phyloP scores from a whole-genome alignment of 306 rosid genomes.

The Inga laurina region DNA sequence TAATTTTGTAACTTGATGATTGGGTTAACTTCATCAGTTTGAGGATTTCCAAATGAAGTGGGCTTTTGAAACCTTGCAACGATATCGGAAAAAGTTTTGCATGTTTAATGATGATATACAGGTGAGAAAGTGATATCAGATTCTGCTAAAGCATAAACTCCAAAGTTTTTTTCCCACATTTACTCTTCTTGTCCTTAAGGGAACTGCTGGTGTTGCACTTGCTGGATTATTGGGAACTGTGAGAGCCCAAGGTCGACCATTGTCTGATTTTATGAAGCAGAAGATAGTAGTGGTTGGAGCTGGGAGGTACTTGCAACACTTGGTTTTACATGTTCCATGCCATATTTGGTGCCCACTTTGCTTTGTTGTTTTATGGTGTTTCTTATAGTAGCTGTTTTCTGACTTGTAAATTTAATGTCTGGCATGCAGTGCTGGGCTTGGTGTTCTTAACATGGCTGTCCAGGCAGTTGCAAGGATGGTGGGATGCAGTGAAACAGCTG shows the following conservation, averaged over 20 bases:
- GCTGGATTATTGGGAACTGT: slow-evolving; percentile 95
- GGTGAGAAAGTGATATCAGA: slow-evolving; percentile 50
- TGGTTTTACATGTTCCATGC: slow-evolving; percentile 21
- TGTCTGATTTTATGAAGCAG: slow-evolving; percentile 80
- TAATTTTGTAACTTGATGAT: slow-evolving; percentile 38
- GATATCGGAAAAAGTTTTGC: slow-evolving; percentile 91
- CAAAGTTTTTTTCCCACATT: neutral
- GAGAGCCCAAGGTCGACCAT: slow-evolving; percentile 92
- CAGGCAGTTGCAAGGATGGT: slow-evolving; percentile 80
- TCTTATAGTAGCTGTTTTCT: slow-evolving; percentile 30
- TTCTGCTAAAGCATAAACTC: slow-evolving; percentile 24
- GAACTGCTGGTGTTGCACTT: slow-evolving; percentile 99
- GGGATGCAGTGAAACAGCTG: slow-evolving; percentile 63
- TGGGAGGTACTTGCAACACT: slow-evolving; percentile 72
- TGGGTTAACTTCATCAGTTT: slow-evolving; percentile 60
- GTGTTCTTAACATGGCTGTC: slow-evolving; percentile 82
- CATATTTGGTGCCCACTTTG: slow-evolving; percentile 28
- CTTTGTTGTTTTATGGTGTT: slow-evolving; percentile 32
- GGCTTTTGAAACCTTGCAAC: slow-evolving; percentile 96
- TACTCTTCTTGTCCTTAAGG: slow-evolving; percentile 55
- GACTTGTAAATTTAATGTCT: slow-evolving; percentile 19
- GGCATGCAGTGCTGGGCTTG: slow-evolving; percentile 93
- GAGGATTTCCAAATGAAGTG: slow-evolving; percentile 99
- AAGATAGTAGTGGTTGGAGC: slow-evolving; percentile 99
- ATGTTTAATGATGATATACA: slow-evolving; percentile 99